A percentile compares a stretch with the other conserved stretches of the same genome.
Evolutionary conservation across 2,329 filamentous ascomycete species (phyloP).

Genomic region (Drechslerella dactyloides): DNA sequence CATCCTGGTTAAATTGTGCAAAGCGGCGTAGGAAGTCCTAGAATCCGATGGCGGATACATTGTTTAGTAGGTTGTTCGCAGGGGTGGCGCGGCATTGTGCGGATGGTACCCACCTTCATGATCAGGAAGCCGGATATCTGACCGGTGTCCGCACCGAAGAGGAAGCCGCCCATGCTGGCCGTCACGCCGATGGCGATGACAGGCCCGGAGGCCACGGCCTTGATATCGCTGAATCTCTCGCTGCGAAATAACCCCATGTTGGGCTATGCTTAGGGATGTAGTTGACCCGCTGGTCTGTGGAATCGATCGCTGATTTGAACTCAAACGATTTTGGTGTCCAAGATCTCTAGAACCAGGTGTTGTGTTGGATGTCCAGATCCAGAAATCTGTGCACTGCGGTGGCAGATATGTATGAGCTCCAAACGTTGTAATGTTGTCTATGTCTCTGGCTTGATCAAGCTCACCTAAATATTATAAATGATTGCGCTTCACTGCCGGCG

Average conservation of each 20-base stretch:
- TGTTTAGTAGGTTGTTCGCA: too few species aligned
- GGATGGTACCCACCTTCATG: constrained; percentile 56
- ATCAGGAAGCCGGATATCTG: constrained; percentile 65
- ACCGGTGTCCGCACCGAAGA: constrained; percentile 70
- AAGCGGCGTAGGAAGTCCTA: constrained; percentile 66
- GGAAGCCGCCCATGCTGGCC: constrained; percentile 59
- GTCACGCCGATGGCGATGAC: constrained; percentile 49
- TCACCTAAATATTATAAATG: constrained; percentile 21
- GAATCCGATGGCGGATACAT: background rate
- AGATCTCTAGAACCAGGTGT: too few species aligned
- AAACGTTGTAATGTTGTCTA: too few species aligned
- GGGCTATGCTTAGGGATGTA: background rate
- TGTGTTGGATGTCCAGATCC: too few species aligned
- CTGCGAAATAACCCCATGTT: constrained; percentile 46
- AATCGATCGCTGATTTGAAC: background rate
- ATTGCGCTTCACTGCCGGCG: constrained; percentile 12
- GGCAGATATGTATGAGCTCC: too few species aligned
- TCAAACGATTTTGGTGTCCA: too few species aligned
- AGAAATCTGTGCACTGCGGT: too few species aligned
- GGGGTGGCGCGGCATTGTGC: too few species aligned
- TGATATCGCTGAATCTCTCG: constrained; percentile 45
- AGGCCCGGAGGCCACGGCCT: constrained; percentile 47
- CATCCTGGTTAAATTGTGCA: constrained; percentile 58
- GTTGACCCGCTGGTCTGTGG: background rate
- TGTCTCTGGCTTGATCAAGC: background rate